phyloP scores from a whole-genome alignment of 2,329 filamentous ascomycete species.

The Aschersonia sp. region DNA sequence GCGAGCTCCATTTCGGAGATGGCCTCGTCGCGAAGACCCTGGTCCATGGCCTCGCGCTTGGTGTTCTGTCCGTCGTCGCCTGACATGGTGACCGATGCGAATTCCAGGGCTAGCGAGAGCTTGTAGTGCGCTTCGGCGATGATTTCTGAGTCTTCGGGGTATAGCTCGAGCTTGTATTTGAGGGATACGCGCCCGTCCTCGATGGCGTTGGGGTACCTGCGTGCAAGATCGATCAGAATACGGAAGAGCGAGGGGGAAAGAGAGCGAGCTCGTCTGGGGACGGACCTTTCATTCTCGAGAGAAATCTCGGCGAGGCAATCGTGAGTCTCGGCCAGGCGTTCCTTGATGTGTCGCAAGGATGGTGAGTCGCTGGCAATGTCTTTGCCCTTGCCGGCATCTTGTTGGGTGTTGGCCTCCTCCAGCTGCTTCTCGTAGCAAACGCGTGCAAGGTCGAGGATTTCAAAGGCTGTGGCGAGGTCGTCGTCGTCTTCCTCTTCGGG shows the following conservation, averaged over 20 bases:
- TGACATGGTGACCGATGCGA: slow-evolving; percentile 61
- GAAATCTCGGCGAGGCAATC: slow-evolving; percentile 92
- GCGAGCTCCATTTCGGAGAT: slow-evolving; percentile 58
- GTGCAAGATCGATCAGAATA: background rate
- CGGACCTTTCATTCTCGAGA: slow-evolving; percentile 77
- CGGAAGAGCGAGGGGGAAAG: background rate
- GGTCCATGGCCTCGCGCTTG: slow-evolving; percentile 44
- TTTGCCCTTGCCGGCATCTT: slow-evolving; percentile 26
- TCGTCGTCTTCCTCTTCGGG: slow-evolving; percentile 49
- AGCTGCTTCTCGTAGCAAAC: slow-evolving; percentile 46
- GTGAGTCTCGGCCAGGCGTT: slow-evolving; percentile 82
- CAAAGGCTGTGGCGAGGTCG: slow-evolving; percentile 66
- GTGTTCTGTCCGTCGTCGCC: slow-evolving; percentile 30
- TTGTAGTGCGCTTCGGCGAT: slow-evolving; percentile 95
- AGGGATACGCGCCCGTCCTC: slow-evolving; percentile 68
- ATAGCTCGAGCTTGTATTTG: slow-evolving; percentile 64
- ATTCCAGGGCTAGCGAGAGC: slow-evolving; percentile 86
- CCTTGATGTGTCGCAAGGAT: slow-evolving; percentile 50
- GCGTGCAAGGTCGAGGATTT: slow-evolving; percentile 70
- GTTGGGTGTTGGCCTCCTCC: slow-evolving; percentile 18
- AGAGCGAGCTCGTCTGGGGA: background rate
- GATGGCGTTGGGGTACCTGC: slow-evolving; percentile 73
- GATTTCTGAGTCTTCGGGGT: slow-evolving; percentile 66
- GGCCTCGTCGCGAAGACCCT: slow-evolving; percentile 56
- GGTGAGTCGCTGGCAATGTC: slow-evolving; percentile 25